Conservation (phyloP, 257 asterid species). For the Leptodermis oblonga region DNA sequence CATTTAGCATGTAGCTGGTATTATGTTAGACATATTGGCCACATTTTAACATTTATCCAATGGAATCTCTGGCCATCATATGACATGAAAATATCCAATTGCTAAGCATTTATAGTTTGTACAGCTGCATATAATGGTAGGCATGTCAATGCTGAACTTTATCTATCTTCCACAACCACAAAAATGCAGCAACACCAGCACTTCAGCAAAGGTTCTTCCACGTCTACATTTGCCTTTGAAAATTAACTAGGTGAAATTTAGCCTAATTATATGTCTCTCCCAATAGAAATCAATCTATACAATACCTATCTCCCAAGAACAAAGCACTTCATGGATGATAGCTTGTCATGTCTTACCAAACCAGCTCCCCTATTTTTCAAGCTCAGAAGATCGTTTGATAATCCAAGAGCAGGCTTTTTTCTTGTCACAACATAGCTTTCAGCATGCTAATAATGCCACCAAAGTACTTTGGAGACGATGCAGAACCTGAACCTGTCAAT, state of each 20-base stretch:
- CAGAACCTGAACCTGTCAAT: not conserved
- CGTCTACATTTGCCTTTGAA: not conserved
- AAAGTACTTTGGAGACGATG: not conserved
- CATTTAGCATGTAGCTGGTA: conserved; percentile 27
- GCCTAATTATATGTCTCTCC: not conserved
- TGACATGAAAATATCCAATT: not conserved
- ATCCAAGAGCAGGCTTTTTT: not conserved
- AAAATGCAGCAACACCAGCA: conserved; percentile 2
- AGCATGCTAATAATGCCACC: not conserved
- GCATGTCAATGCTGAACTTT: not conserved
- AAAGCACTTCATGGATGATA: not conserved
- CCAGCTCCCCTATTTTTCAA: not conserved
- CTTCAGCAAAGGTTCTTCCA: not conserved
- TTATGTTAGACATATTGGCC: not conserved
- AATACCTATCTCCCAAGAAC: not conserved
- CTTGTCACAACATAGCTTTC: not conserved
- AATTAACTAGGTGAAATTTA: not conserved
- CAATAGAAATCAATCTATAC: not conserved
- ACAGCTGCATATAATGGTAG: not conserved
- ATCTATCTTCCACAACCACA: not conserved
- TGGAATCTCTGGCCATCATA: conserved; percentile 3
- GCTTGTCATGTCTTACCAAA: conserved; percentile 3
- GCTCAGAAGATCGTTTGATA: not conserved
- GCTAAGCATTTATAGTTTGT: not conserved
- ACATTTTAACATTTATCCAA: not conserved